Evolutionary conservation across 2,329 filamentous ascomycete genomes (phyloP).

Genomic region (Endoconidiophora polonica): DNA sequence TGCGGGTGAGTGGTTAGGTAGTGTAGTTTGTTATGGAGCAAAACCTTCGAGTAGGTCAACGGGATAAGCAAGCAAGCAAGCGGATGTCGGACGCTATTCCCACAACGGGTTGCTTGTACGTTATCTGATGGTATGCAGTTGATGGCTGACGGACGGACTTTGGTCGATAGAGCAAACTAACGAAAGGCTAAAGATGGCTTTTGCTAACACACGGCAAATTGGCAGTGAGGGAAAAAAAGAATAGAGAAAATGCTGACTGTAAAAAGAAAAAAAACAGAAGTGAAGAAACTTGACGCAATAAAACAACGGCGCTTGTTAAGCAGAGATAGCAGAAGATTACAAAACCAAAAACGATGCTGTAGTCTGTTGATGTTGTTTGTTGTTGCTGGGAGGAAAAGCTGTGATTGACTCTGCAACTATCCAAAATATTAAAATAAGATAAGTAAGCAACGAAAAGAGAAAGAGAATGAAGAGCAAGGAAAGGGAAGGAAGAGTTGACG

Average conservation of each 20-base stretch:
- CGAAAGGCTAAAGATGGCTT: too few relatives aligned
- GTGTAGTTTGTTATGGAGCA: too few relatives aligned
- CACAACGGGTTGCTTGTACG: too few relatives aligned
- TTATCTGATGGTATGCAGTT: too few relatives aligned
- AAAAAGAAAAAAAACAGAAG: neutral
- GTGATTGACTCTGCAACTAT: too few relatives aligned
- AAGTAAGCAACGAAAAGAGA: neutral
- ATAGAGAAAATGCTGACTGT: neutral
- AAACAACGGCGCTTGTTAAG: neutral
- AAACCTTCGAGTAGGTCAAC: too few relatives aligned
- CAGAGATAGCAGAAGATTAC: slow-evolving; percentile 18
- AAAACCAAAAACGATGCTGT: slow-evolving; percentile 14
- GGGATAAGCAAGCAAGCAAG: too few relatives aligned
- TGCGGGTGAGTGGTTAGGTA: too few relatives aligned
- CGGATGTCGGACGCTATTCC: too few relatives aligned
- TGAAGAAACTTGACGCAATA: neutral
- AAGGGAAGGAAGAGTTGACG: neutral
- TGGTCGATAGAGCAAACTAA: neutral
- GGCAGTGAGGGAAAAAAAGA: neutral
- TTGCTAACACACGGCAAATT: neutral
- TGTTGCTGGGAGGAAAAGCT: slow-evolving; percentile 17
- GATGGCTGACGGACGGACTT: too few relatives aligned
- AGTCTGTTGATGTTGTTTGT: slow-evolving; percentile 14
- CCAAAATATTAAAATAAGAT: neutral
- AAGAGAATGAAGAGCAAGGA: neutral